Evolutionary conservation across 2,329 filamentous ascomycete genomes (phyloP), one percentile per base, ranked within the genome.

Genomic region (Hypoxylon sp.): DNA sequence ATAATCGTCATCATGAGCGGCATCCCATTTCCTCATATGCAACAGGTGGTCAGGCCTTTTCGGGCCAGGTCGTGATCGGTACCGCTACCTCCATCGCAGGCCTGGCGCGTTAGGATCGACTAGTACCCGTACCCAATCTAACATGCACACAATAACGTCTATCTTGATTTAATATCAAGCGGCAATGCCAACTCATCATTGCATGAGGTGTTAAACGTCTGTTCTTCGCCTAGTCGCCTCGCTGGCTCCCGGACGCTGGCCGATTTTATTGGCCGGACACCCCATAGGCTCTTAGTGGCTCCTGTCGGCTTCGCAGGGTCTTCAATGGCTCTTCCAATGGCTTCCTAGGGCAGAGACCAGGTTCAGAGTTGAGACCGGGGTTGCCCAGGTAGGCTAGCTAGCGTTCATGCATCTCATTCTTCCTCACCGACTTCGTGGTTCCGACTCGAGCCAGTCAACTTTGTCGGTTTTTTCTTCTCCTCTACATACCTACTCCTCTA

Each of bases 151-250:
- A 59, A 57, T 64, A 65, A 73, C 68, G 69, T 71, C 75, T 77
- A 77, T 74, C 72, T 67, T 73, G 73, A 71, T 77, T 76, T 77
- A 80, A 79, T 78, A 75, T 79, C 75, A 76, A 80, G 75, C 75
- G 72, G 81, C 79, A 83, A 72, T 88, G 86, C 84, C 86, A 89
- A 82, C 86, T 85, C 86, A 89, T 88, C 85, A 83, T 72, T 88
- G 84, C 86, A 86, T 89, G 78, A 79, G 76, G 67, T 73, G 71
- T 72, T 72, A 68, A 71, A 71, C 69, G 65, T 72, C 72, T 71
- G 67, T 69, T 68, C 67, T 71, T 65, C 71, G 68, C 71, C 71
- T 72, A 71, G 70, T 69, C 71, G 69, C 69, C 69, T 73, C 62
- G 69, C 69, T 66, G n/a, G 66, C 60, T 63, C 65, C 61, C 61